A percentile compares a stretch with the other conserved stretches of the same genome.
Conservation (phyloP, 2,329 filamentous ascomycete genomes). For the Neonectria faginata region DNA sequence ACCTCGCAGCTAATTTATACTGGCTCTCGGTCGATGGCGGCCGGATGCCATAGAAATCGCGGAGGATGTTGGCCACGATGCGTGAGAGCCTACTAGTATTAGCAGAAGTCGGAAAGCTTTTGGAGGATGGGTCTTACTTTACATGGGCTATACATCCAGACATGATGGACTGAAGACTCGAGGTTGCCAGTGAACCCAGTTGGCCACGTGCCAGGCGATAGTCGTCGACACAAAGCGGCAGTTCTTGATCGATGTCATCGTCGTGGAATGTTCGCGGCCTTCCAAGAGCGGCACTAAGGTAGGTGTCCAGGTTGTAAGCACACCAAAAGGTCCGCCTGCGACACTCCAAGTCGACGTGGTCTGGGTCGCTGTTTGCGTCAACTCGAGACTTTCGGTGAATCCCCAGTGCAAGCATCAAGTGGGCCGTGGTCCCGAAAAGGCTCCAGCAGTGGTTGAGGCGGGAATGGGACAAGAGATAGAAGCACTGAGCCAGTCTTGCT, state of each 20-base stretch:
- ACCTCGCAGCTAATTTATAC: conserved; percentile 45
- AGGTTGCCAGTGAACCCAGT: not conserved
- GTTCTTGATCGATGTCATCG: conserved; percentile 72
- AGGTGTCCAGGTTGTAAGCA: conserved; percentile 72
- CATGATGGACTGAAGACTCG: conserved; percentile 43
- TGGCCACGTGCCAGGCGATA: conserved; percentile 52
- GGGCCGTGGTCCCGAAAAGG: conserved; percentile 56
- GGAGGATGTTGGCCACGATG: conserved; percentile 51
- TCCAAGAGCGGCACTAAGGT: conserved; percentile 71
- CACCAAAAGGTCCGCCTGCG: conserved; percentile 69
- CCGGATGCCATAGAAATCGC: conserved; percentile 51
- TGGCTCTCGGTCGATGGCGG: conserved; percentile 45
- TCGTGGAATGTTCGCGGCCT: conserved; percentile 71
- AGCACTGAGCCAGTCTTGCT: conserved; percentile 53
- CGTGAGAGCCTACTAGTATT: conserved; percentile 42
- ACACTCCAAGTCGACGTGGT: conserved; percentile 54
- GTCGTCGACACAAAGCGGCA: conserved; percentile 68
- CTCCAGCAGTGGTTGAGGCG: conserved; percentile 60
- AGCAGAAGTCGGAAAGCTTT: not conserved
- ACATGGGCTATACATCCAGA: conserved; percentile 50
- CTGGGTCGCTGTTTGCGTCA: conserved; percentile 31
- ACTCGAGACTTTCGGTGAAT: conserved; percentile 51
- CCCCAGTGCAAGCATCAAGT: conserved; percentile 53
- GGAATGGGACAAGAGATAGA: conserved; percentile 55
- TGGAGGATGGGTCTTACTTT: conserved; percentile 40